Conservation (phyloP, 1,284 basidiomycete genomes). For the Dichomitus squalens region DNA sequence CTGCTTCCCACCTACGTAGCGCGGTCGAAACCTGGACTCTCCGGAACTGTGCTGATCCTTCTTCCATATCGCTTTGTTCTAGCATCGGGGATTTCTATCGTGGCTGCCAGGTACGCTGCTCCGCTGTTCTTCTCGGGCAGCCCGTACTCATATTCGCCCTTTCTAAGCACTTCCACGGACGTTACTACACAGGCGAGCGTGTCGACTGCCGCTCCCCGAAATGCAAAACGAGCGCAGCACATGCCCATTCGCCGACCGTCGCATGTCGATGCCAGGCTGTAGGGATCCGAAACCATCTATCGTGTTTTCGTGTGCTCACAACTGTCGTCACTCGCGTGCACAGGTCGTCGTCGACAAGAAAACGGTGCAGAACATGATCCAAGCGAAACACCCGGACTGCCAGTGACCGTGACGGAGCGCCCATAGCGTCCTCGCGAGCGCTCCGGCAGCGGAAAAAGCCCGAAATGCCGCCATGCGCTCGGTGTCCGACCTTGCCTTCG, state of each 20-base stretch:
- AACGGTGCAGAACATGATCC: constrained; percentile 28
- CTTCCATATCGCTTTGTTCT: too few relatives aligned
- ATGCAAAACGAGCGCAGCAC: constrained; percentile 57
- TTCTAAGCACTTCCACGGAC: constrained; percentile 60
- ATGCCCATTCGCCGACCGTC: constrained; percentile 53
- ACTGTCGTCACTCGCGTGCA: neutral
- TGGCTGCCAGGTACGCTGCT: constrained; percentile 53
- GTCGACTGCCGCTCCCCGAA: constrained; percentile 50
- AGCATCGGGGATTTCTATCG: constrained; percentile 65
- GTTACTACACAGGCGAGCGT: constrained; percentile 60
- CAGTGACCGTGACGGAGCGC: constrained; percentile 4
- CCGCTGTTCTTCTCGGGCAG: neutral
- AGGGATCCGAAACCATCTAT: constrained; percentile 4
- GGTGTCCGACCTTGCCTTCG: neutral
- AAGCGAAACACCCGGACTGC: constrained; percentile 24
- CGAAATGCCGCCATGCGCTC: neutral
- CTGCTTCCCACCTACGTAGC: neutral
- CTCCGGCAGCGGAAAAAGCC: neutral
- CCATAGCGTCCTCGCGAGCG: neutral
- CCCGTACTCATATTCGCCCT: neutral
- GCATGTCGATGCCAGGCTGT: constrained; percentile 49
- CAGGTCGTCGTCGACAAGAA: constrained; percentile 21
- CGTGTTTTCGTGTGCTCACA: neutral
- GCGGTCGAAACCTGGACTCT: neutral
- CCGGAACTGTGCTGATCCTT: constrained; percentile 1